Base-by-base conservation (phyloP, 148 eudicot species). In the Rhododendron vialii region DNA sequence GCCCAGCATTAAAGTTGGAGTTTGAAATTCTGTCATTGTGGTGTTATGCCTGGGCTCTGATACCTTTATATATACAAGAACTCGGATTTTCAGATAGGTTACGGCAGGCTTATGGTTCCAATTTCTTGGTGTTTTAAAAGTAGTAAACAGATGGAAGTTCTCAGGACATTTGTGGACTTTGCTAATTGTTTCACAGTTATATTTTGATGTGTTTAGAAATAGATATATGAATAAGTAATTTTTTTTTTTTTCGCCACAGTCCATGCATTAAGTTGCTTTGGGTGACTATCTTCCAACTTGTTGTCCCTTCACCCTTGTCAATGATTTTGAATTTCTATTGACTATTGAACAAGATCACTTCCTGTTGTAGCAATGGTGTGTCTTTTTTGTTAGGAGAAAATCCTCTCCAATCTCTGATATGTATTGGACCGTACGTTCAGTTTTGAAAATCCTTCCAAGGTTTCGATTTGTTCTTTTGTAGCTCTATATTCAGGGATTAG, bases 21-120 rank as follows among this genome's bases (percentile, higher is more conserved):
- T 84, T 45, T 45, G 36, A 18, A 48, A 17, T 45, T 5, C 12
- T 48, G 51, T 84, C 85, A 4, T 28, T 47, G 63, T 11, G 24
- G 57, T 57, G 15, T 5, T 73, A 48, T 82, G 22, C 48, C 36
- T 35, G 2, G 36, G 36, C 86, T 15, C 20, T 24, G 59, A 35
- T 84, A 43, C 65, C 85, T 75, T 61, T 82, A 36, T 87, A 89
- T 86, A 89, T 79, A 85, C 87, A 87, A 81, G 77, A 82, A 45
- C 57, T 73, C 22, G 2, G 55, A 84, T 48, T 41, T 43, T 48
- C 53, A 83, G 75, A 82, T 59, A 78, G 67, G 82, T 51, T 55
- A 76, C 11, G 28, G 9, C 59, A 77, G 33, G 33, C 84, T 89
- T 87, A 71, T 63, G 84, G 41, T 82, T 57, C 48, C 28, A 59